Evolutionary conservation across 352 stramenopile species (phyloP).

Genomic region (Phytophthora brassicae): DNA sequence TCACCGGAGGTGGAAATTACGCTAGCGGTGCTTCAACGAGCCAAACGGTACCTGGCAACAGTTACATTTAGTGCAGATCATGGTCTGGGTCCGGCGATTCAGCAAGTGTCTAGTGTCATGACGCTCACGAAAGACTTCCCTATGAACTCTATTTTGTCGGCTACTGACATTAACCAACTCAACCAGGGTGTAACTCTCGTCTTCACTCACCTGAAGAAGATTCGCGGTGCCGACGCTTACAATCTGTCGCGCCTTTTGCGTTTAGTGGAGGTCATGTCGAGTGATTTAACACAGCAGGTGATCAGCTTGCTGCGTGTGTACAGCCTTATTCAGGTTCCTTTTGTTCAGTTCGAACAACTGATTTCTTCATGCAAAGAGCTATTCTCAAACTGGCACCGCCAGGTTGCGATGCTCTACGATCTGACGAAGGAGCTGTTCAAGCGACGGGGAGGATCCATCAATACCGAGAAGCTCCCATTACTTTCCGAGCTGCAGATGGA

Average conservation of each 20-base stretch:
- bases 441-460: conserved; percentile 76
- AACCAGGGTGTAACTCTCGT: conserved; percentile 78
- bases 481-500: conserved; percentile 87
- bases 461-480: conserved; percentile 76
- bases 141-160: conserved; percentile 91
- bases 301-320: conserved; percentile 81
- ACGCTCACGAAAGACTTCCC: conserved; percentile 93
- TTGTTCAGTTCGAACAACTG: conserved; percentile 82
- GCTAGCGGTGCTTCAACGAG: conserved; percentile 89
- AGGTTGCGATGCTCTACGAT: conserved; percentile 84
- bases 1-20: conserved; percentile 92
- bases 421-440: conserved; percentile 86
- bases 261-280: conserved; percentile 87
- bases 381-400: conserved; percentile 85
- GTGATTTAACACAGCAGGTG: conserved; percentile 81
- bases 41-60: conserved; percentile 89
- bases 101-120: conserved; percentile 90
- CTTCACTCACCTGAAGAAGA: conserved; percentile 91
- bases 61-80: conserved; percentile 92
- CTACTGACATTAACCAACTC: conserved; percentile 84
- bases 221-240: conserved; percentile 89
- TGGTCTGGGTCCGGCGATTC: conserved; percentile 79
- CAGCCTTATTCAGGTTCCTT: conserved; percentile 83
- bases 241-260: conserved; percentile 77
- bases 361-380: conserved; percentile 80